Conservation (phyloP, 805 yeast species). For the Ogataea salicorniae region DNA sequence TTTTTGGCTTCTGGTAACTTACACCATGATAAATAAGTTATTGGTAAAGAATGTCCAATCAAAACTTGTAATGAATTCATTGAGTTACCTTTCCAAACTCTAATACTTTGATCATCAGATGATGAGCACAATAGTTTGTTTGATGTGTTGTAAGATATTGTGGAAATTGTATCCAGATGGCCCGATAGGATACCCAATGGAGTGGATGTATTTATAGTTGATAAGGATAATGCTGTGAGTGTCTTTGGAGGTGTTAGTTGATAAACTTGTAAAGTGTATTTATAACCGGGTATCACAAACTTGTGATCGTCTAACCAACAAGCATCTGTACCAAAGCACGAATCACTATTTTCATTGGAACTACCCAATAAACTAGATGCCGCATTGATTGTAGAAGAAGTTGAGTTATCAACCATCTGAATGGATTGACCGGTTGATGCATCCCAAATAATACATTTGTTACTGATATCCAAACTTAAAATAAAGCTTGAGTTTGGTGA, state of each 20-base stretch:
- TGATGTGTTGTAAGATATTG: conserved; percentile 46
- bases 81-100: conserved; percentile 70
- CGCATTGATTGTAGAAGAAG: no score
- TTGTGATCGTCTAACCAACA: conserved; percentile 70
- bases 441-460: conserved; percentile 62
- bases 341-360: conserved; percentile 7
- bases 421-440: conserved; percentile 45
- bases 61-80: conserved; percentile 45
- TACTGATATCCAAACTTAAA: conserved; percentile 54
- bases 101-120: conserved; percentile 69
- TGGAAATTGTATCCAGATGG: conserved; percentile 56
- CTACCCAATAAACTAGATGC: no score
- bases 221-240: no score
- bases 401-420: conserved; percentile 37
- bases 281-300: conserved; percentile 65
- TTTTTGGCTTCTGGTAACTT: conserved; percentile 6
- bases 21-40: conserved; percentile 55
- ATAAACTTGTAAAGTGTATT: conserved; percentile 51
- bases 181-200: conserved; percentile 56
- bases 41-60: conserved; percentile 53
- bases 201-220: conserved; percentile 36
- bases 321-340: conserved; percentile 45
- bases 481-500: conserved; percentile 47
- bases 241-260: conserved; percentile 7
- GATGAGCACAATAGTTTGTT: conserved; percentile 62